Evolutionary conservation across 768 basidiomycete genomes (phyloP), one percentile per base, ranked within the genome.

Genomic region (Cantharellus cinnabarinus): DNA sequence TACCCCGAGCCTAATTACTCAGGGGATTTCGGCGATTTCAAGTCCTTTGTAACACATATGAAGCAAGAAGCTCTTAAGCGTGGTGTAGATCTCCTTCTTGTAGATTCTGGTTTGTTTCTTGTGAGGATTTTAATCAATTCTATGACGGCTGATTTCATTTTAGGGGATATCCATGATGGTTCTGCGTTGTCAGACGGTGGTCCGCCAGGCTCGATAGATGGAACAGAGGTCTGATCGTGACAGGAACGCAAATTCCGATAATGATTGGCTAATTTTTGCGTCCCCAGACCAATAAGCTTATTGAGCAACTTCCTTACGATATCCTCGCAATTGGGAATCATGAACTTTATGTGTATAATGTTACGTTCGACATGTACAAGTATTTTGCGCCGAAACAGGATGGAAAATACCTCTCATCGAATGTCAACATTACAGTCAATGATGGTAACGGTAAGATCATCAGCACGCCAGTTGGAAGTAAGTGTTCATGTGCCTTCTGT

Each of bases 301-400:
- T 91, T 62, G 70, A 77, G 29, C 70, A 78, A 59, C 73, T 93
- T 20, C 83, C 83, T 0, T 93, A 89, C 65, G 90, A 94, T 66
- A 65, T 89, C 2, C 77, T 90, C 66, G 71, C 86, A 2, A 88
- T 90, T 56, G 89, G 90, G 66, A 93, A 91, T 67, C 90, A 93
- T 63, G 89, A 93, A 70, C 68, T 89, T n/a, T 88, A 88, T 67
- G 73, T 75, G 59, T 85, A 84, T 66, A 74, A 72, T 4, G 75
- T 81, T 65, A 72, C 83, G 3, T 73, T 79, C 37, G 83, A 85
- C 67, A 82, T 85, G 83, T 72, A 83, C 67, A 69, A 73, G 57
- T 83, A 83, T 66, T 84, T 89, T 64, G 79, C 71, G 2, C 81
- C 79, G 2, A 70, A 78, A 52, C 75, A 81, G 68, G 73, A 77